A percentile compares a stretch with the other conserved stretches of the same genome.
Conservation (phyloP, 225 moss, liverwort and hornwort genomes). For the Pleurozium schreberi region DNA sequence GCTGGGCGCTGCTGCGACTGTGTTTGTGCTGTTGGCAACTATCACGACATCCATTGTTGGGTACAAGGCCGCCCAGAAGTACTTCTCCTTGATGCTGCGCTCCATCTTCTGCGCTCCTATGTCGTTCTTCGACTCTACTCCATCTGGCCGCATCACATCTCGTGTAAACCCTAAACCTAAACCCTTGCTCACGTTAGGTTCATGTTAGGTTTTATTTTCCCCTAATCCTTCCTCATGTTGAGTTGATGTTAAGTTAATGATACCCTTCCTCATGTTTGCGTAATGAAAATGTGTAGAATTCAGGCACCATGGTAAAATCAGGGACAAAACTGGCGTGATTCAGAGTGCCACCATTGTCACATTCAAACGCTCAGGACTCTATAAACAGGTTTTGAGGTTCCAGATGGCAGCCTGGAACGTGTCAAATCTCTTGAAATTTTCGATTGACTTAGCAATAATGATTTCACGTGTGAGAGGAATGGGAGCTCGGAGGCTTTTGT, state of each 20-base stretch:
- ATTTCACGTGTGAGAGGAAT: background rate
- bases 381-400: background rate
- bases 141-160: slow-evolving; percentile 56
- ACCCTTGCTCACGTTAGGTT: background rate
- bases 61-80: slow-evolving; percentile 52
- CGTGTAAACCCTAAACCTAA: slow-evolving; percentile 21
- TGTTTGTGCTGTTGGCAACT: slow-evolving; percentile 23
- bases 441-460: background rate
- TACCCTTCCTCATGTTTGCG: background rate
- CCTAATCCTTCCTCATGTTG: background rate
- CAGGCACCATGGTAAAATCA: background rate
- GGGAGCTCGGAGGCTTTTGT: background rate
- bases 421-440: background rate
- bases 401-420: background rate
- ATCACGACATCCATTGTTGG: slow-evolving; percentile 31
- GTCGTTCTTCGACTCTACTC: slow-evolving; percentile 78
- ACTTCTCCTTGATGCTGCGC: slow-evolving; percentile 49
- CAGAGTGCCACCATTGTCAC: background rate
- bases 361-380: background rate
- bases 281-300: background rate
- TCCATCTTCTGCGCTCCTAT: slow-evolving; percentile 67
- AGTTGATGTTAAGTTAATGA: background rate
- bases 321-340: background rate
- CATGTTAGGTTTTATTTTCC: background rate
- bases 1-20: slow-evolving; percentile 19